Base-by-base conservation (phyloP, 768 basidiomycete species). In the Mycena maculata region DNA sequence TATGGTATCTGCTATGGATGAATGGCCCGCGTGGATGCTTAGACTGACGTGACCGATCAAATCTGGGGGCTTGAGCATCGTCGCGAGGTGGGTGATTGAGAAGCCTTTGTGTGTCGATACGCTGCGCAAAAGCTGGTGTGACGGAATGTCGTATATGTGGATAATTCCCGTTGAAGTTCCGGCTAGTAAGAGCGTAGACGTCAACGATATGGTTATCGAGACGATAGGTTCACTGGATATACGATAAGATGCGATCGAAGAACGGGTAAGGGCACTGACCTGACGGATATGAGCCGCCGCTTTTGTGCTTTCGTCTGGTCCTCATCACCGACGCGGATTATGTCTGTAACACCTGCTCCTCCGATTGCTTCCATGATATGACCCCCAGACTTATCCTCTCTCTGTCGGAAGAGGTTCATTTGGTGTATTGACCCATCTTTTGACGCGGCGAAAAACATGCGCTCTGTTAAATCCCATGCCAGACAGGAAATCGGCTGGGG, bases 381-480 rank as follows among this genome's bases (percentile, higher is more conserved):
- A 0, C 82, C 82, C n/a, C 85, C 83, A n/a, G 78, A 76, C 71
- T 87, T 86, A 60, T 85, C 80, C 65, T 86, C 84, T 22, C 85
- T 81, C 72, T 89, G 85, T 28, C 87, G 85, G 78, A 92, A 95
- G 30, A 96, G 79, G 70, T 94, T 91, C 70, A 93, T 86, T 76
- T 93, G 91, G 77, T 93, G 87, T 72, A 96, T 85, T 13, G 87
- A 88, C 5, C 94, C 93, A 52, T 91, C 85, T 27, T 83, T 71
- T 0, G 94, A 94, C 12, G 90, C 92, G 31, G 94, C 94, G 74
- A 98, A 96, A 78, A 98, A 94, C 52, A 91, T 82, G 27, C 96
- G 87, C 80, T 98, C 97, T 0, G 90, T 88, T n/a, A 86, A 73
- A 71, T 98, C 96, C 86, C 93, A 92, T 12, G 88, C 87, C 20